Percentiles rank a stretch among this genome's conserved stretches.
Evolutionary conservation across 1,139 yeast species (phyloP).

Genomic region (Candida dubliniensis): DNA sequence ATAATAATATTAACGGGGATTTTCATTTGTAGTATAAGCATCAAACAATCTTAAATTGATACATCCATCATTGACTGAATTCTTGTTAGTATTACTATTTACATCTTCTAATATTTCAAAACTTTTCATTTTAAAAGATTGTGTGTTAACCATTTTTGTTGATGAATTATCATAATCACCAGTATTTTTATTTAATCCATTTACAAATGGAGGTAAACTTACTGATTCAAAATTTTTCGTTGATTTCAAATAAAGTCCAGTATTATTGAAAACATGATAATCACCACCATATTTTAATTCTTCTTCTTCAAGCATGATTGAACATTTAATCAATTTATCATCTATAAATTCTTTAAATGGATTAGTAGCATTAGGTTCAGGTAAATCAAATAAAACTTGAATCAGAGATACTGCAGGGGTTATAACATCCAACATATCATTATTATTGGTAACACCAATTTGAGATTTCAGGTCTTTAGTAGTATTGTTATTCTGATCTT

Average conservation of each 20-base stretch:
- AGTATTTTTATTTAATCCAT: constrained; percentile 2
- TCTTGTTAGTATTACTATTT: constrained; percentile 45
- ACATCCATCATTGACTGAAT: constrained; percentile 62
- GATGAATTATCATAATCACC: background rate
- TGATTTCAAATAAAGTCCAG: constrained; percentile 25
- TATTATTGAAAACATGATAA: constrained; percentile 30
- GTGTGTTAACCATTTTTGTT: background rate
- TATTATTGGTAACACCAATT: background rate
- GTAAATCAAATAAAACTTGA: constrained; percentile 30
- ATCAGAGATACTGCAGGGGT: constrained; percentile 8
- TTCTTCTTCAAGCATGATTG: constrained; percentile 33
- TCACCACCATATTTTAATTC: constrained; percentile 40
- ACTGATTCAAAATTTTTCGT: constrained; percentile 20
- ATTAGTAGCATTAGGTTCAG: constrained; percentile 33
- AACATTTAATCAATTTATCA: constrained; percentile 23
- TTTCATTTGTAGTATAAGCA: constrained; percentile 66
- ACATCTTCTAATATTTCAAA: constrained; percentile 75
- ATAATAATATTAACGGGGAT: constrained; percentile 44
- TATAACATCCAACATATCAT: background rate
- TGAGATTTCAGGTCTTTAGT: background rate
- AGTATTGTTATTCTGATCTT: background rate
- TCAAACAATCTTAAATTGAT: constrained; percentile 74
- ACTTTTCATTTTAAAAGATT: constrained; percentile 34
- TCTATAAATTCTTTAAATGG: constrained; percentile 26
- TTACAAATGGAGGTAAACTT: constrained; percentile 14